These are phyloP conservation scores for Oleoguttula mirabilis DNA, from an alignment of 495 filamentous ascomycete species.

Conservation along the genomic window DNA sequence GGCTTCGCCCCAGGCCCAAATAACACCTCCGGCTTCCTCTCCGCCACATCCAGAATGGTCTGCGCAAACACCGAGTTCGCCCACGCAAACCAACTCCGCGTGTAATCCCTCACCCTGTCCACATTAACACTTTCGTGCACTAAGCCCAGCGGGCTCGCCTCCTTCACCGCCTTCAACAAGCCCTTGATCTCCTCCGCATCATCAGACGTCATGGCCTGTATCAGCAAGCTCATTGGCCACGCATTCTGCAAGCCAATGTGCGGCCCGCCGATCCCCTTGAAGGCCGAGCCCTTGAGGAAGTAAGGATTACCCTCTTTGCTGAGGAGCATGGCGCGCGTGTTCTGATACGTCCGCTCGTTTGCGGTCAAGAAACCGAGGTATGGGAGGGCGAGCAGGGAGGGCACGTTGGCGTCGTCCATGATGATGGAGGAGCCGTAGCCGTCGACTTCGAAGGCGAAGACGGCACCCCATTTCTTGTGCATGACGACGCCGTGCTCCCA, in stretches of 20 bases:
- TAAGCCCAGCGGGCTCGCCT: constrained; percentile 61
- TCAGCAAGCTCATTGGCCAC: constrained; percentile 93
- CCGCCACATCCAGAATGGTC: constrained; percentile 80
- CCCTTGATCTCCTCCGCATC: constrained; percentile 70
- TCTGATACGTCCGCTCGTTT: constrained; percentile 62
- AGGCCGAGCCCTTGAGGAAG: constrained; percentile 64
- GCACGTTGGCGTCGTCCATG: constrained; percentile 97
- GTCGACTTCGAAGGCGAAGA: constrained; percentile 95
- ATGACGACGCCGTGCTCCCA: constrained; percentile 83
- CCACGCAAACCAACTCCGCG: constrained; percentile 91
- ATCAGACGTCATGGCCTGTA: constrained; percentile 83
- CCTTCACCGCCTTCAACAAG: constrained; percentile 59
- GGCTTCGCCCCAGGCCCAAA: constrained; percentile 37
- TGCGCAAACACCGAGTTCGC: constrained; percentile 93
- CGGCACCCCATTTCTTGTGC: constrained; percentile 69
- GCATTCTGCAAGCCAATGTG: constrained; percentile 75
- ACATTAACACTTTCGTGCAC: constrained; percentile 92
- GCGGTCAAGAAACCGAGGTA: constrained; percentile 67
- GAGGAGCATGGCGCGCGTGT: constrained; percentile 87
- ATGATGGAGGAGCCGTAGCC: constrained; percentile 82
- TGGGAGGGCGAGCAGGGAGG: constrained; percentile 77
- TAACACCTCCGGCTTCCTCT: constrained; percentile 74
- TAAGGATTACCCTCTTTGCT: constrained; percentile 74
- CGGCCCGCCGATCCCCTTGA: constrained; percentile 79
- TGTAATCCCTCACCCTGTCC: constrained; percentile 59